Percentiles rank a stretch among this genome's conserved stretches.
Conservation (phyloP, 768 basidiomycete species). For the Harrya chromipes region DNA sequence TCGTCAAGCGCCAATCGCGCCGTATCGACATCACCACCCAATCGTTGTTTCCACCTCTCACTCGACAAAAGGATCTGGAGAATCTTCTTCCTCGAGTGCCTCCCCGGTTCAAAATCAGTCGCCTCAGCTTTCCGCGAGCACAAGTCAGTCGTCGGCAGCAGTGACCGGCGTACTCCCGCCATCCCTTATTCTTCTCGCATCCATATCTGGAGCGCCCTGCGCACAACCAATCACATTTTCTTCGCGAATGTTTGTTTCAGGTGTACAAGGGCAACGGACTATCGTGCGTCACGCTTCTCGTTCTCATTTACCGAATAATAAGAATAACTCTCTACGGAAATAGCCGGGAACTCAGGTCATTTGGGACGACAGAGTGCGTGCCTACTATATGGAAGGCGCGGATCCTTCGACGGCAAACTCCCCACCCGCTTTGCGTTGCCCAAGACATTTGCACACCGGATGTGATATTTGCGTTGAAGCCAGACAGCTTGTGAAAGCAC, state of each 20-base stretch:
- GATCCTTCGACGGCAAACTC: slow-evolving; percentile 62
- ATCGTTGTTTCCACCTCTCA: slow-evolving; percentile 28
- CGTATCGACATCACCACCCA: slow-evolving; percentile 34
- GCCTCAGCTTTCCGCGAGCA: slow-evolving; percentile 21
- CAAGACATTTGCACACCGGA: slow-evolving; percentile 67
- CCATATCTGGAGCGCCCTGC: slow-evolving; percentile 24
- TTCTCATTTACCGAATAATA: not conserved
- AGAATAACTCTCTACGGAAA: not conserved
- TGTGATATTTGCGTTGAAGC: slow-evolving; percentile 79
- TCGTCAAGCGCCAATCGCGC: slow-evolving; percentile 52
- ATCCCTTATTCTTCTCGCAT: slow-evolving; percentile 27
- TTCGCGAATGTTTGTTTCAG: slow-evolving; percentile 2
- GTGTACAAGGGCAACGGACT: slow-evolving; percentile 8
- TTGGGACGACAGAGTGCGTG: slow-evolving; percentile 41
- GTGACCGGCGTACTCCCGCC: slow-evolving; percentile 27
- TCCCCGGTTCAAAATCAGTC: slow-evolving; percentile 27
- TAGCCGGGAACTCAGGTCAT: slow-evolving; percentile 19
- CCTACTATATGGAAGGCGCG: slow-evolving; percentile 58
- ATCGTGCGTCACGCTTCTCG: slow-evolving; percentile 10
- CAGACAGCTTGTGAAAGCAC: slow-evolving; percentile 33
- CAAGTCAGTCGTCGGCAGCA: slow-evolving; percentile 17
- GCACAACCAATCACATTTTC: slow-evolving; percentile 4
- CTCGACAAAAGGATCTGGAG: slow-evolving; percentile 25
- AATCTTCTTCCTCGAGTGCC: slow-evolving; percentile 17
- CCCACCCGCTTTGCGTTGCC: slow-evolving; percentile 62